A percentile compares a stretch with the other conserved stretches of the same genome.
Evolutionary conservation across 495 filamentous ascomycete genomes (phyloP).

Genomic region (Penicillium malachiteum): DNA sequence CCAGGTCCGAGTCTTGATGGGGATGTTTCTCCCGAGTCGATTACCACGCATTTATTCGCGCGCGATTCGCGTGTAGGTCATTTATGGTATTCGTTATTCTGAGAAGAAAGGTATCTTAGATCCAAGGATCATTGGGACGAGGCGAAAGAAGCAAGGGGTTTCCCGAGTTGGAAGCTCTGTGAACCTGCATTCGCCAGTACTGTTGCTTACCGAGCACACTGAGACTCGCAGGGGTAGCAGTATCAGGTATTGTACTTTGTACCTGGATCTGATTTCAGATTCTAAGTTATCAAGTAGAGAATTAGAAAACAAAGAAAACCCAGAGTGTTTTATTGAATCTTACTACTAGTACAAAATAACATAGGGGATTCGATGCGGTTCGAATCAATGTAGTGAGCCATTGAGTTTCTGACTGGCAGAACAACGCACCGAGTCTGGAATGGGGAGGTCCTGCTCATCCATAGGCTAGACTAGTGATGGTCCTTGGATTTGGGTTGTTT

Average conservation of each 20-base stretch:
- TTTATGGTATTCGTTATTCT: not conserved
- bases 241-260: not conserved
- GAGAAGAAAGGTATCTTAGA: conserved; percentile 1
- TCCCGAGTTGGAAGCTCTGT: conserved; percentile 13
- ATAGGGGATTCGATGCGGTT: not conserved
- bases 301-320: not conserved
- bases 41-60: too few species aligned
- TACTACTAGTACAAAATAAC: too few species aligned
- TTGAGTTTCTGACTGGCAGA: conserved; percentile 19
- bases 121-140: conserved; percentile 25
- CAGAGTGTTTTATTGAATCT: not conserved
- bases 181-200: conserved; percentile 3
- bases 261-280: not conserved
- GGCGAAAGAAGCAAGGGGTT: conserved; percentile 24
- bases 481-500: conserved; percentile 7
- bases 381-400: conserved; percentile 10
- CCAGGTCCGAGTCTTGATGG: too few species aligned
- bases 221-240: not conserved
- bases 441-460: conserved; percentile 9
- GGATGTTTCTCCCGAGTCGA: too few species aligned
- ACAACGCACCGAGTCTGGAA: conserved; percentile 8
- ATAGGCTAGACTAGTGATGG: conserved; percentile 13
- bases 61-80: not conserved
- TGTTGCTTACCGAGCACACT: conserved; percentile 13
- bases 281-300: not conserved